A percentile compares a stretch with the other conserved stretches of the same genome.
Evolutionary conservation across 1,139 yeast genomes (phyloP).

Genomic region (Hyphopichia buzzinii): DNA sequence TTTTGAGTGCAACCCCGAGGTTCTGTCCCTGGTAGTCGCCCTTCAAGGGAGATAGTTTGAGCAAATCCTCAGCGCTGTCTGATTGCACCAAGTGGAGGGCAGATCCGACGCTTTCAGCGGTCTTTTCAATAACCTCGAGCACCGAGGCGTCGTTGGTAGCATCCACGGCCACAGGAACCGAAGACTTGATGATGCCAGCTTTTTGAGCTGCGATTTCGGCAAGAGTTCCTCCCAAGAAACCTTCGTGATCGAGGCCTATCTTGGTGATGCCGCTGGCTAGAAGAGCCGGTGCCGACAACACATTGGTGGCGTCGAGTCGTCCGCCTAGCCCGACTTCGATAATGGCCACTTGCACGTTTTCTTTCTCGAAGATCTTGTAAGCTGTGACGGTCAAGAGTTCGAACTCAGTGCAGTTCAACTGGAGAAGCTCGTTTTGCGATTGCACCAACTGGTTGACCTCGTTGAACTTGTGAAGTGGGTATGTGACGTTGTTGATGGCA

Average conservation of each 20-base stretch:
- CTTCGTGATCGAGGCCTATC: slow-evolving; percentile 82
- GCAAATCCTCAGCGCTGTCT: slow-evolving; percentile 10
- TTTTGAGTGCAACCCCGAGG: slow-evolving; percentile 63
- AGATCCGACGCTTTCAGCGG: slow-evolving; percentile 17
- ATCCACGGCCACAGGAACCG: slow-evolving; percentile 69
- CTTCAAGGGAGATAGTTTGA: slow-evolving; percentile 50
- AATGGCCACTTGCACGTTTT: slow-evolving; percentile 66
- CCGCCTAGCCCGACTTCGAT: slow-evolving; percentile 95
- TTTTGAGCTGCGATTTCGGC: slow-evolving; percentile 69
- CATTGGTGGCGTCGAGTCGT: slow-evolving; percentile 82
- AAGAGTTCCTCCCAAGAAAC: slow-evolving; percentile 64
- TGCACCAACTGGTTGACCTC: slow-evolving; percentile 40
- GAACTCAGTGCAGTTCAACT: slow-evolving; percentile 77
- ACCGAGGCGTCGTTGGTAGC: slow-evolving; percentile 58
- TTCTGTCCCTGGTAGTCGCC: slow-evolving; percentile 76
- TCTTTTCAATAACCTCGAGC: slow-evolving; percentile 35
- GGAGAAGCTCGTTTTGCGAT: slow-evolving; percentile 28
- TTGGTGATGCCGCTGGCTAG: slow-evolving; percentile 75
- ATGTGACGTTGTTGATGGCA: slow-evolving; percentile 57
- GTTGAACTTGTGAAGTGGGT: slow-evolving; percentile 46
- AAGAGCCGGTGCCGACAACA: slow-evolving; percentile 44
- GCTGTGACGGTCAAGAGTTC: slow-evolving; percentile 85
- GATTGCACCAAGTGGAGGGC: slow-evolving; percentile 11
- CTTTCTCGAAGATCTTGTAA: slow-evolving; percentile 62
- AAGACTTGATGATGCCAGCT: slow-evolving; percentile 74